Evolutionary conservation across 73 alveolate genomes (phyloP).

Genomic region (Paramecium pentaurelia): DNA sequence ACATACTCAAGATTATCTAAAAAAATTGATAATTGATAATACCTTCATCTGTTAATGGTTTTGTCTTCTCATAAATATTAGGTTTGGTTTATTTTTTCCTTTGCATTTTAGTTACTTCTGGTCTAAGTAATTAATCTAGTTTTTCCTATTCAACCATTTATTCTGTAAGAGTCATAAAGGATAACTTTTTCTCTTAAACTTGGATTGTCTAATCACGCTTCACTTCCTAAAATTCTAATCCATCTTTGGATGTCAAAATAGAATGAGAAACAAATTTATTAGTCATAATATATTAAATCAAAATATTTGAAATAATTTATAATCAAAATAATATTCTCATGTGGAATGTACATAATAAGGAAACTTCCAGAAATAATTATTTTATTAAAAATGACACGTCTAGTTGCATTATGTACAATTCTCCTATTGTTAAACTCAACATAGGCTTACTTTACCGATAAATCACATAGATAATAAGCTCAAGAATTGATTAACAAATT

Average conservation of each 20-base stretch:
- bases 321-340: not conserved
- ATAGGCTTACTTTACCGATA: not conserved
- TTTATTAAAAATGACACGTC: conserved; percentile 15
- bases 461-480: not conserved
- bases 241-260: conserved; percentile 19
- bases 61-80: conserved; percentile 21
- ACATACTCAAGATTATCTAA: not conserved
- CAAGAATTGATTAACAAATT: not conserved
- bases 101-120: conserved; percentile 5
- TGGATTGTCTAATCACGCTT: not conserved
- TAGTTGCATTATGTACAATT: not conserved
- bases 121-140: not conserved
- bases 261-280: conserved; percentile 18
- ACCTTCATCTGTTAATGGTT: conserved; percentile 50
- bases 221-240: conserved; percentile 27
- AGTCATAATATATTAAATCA: not conserved
- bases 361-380: not conserved
- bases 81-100: conserved; percentile 5
- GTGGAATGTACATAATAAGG: not conserved
- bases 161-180: not conserved
- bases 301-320: not conserved
- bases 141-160: not conserved
- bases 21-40: not conserved
- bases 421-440: not conserved
- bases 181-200: not conserved